Evolutionary conservation across 2,329 filamentous ascomycete genomes (phyloP), one percentile per base, ranked within the genome.

Genomic region (Trichophyton rubrum): DNA sequence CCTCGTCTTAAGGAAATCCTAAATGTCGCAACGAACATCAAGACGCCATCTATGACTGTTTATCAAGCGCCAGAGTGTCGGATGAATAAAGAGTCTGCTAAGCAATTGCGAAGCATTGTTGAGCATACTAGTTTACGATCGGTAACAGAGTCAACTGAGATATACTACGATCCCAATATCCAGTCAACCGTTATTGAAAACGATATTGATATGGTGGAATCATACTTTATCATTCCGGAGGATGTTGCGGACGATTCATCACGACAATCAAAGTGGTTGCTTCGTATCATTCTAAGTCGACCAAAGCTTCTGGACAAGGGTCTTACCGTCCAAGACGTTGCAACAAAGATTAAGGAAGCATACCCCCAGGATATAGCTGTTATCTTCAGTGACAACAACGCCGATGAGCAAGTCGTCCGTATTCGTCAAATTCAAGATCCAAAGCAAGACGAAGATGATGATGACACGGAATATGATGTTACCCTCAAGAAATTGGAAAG

Each of bases 1-100:
- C 93, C 93, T 49, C 92, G 93, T 85, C 84, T 99, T 57, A 99
- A 99, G 82, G 93, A 99, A 78, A 99, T 99, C 84, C 82, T 99
- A 61, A 99, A 99, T 73, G 85, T 99, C 62, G 93, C 95, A 0
- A 91, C 88, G 67, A 95, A 97, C 75, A 96, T 99, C 79, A 99
- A 97, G 81, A 99, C 93, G 0, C 93, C 93, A 1, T 91, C 90
- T 58, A 97, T 99, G 92, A 86, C 88, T 63, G 90, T 99, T 40
- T 95, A 90, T 70, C 83, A 96, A 67, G 80, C 86, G 58, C 80
- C 82, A 27, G 74, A 79, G 8, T 78, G 82, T 63, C 72, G 75
- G 15, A 82, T 80, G 43, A 84, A 83, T 62, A 89, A 95, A 72
- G 88, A 95, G 59, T 81, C 85, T 60, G 91, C 90, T 58, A 97